Evolutionary conservation across 2,329 filamentous ascomycete species (phyloP), one percentile per base, ranked within the genome.

Genomic region (Xylariaceae sp.): DNA sequence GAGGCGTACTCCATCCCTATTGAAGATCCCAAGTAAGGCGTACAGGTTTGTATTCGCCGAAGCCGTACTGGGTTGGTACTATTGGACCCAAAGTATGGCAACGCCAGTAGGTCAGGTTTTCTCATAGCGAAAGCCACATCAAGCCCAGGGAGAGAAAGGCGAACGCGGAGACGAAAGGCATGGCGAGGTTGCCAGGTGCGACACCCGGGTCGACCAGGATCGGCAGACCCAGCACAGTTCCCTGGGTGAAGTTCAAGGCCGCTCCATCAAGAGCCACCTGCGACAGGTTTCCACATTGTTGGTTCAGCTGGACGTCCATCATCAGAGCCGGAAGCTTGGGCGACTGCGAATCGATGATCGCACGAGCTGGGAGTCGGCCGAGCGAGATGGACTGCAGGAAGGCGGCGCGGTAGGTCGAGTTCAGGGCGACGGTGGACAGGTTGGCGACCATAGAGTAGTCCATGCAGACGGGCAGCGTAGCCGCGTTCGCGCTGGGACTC

Each of bases 391-490:
- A 66, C 40, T 64, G 62, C 36, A 73, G 53, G 53, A 69, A 70
- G 9, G 68, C 67, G n/a, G 63, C 63, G 39, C 71, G 70, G 43
- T 68, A 68, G 38, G 67, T 68, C 44, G 63, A 52, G 57, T 73
- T 74, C 40, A 59, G 47, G 44, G 66, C 67, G 46, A 73, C 65
- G 45, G 63, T 66, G 17, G 70, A 71, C 44, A 71, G 63, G 55
- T 73, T 74, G 46, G 71, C 71, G 17, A 66, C 67, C 37, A 52
- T 56, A 43, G 64, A 56, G 54, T 74, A 73, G 53, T 71, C 64
- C 38, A 59, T 45, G 56, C 70, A 73, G 38, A 49, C 26, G 12
- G 53, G 48, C 6, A 38, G 35, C 7, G 34, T 41, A 37, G 26
- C n/a, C 32, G 41, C 37, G 11, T 45, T 35, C 9, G 47, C 49